phyloP scores from a whole-genome alignment of 306 rosid species.

The Prunus davidiana region DNA sequence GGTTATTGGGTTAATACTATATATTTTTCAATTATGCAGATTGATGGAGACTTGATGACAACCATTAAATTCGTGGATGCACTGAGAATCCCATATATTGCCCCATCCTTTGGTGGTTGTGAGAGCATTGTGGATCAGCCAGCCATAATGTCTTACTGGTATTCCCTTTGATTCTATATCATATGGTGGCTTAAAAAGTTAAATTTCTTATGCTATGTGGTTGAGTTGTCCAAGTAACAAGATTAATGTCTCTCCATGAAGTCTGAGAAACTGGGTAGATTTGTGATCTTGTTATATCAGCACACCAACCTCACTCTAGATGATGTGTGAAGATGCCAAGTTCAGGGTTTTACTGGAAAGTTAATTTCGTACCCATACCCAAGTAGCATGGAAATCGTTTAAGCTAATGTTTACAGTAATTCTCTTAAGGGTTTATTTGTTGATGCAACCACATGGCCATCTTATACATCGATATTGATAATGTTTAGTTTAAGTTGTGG shows the following conservation, averaged over 20 bases:
- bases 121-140: conserved; percentile 99
- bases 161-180: conserved; percentile 12
- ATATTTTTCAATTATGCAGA: conserved; percentile 42
- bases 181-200: background rate
- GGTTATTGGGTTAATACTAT: background rate
- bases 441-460: background rate
- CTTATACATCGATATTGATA: background rate
- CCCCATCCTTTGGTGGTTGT: conserved; percentile 96
- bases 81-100: conserved; percentile 88
- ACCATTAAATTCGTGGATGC: conserved; percentile 78
- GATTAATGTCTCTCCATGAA: background rate
- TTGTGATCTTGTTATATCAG: background rate
- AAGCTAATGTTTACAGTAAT: background rate
- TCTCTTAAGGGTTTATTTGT: background rate
- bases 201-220: background rate
- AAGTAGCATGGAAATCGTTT: background rate
- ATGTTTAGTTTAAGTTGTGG: background rate
- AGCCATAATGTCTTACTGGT: conserved; percentile 94
- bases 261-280: background rate
- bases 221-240: background rate
- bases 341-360: background rate
- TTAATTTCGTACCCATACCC: background rate
- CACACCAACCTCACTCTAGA: background rate
- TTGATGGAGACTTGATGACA: conserved; percentile 66
- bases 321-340: background rate